A percentile compares a stretch with the other conserved stretches of the same genome.
Conservation (phyloP, 2,329 filamentous ascomycete species). For the Aspergillus alliaceus region DNA sequence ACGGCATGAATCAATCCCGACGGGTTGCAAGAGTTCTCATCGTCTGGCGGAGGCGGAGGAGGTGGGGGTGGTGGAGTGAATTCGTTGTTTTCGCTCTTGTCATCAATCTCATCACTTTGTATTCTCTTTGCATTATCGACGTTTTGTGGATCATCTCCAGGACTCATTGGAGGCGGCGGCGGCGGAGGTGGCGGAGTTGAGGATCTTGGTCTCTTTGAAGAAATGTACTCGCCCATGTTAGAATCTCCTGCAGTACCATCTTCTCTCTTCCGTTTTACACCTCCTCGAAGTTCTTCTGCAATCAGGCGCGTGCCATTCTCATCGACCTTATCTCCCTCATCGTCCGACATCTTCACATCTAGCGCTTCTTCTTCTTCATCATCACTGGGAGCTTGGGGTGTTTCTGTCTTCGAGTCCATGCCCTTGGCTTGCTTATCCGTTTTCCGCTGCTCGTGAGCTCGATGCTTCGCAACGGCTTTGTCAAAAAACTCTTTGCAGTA, state of each 20-base stretch:
- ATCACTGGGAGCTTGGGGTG: conserved; percentile 20
- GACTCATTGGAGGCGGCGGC: conserved; percentile 23
- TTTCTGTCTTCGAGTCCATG: conserved; percentile 22
- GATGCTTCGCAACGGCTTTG: conserved; percentile 77
- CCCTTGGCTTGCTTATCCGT: conserved; percentile 44
- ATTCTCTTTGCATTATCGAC: conserved; percentile 16
- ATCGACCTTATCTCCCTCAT: conserved; percentile 32
- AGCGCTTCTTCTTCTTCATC: conserved; percentile 19
- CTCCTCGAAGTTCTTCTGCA: conserved; percentile 2
- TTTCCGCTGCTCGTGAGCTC: conserved; percentile 66
- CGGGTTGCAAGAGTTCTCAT: conserved; percentile 19
- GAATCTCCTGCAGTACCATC: conserved; percentile 34
- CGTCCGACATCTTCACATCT: conserved; percentile 44
- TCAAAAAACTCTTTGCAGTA: conserved; percentile 85
- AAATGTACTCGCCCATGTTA: conserved; percentile 36
- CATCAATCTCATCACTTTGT: conserved; percentile 20
- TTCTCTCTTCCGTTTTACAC: conserved; percentile 64
- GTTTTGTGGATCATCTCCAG: conserved; percentile 9
- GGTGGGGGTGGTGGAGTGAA: conserved; percentile 26
- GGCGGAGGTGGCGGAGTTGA: conserved; percentile 37
- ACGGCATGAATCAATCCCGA: conserved; percentile 8
- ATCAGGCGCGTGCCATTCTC: conserved; percentile 7
- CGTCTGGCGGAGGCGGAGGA: conserved; percentile 33
- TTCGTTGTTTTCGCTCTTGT: conserved; percentile 19
- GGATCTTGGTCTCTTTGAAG: conserved; percentile 57